phyloP scores from a whole-genome alignment of 2,329 filamentous ascomycete species.

The Ascochyta viciae-villosae region DNA sequence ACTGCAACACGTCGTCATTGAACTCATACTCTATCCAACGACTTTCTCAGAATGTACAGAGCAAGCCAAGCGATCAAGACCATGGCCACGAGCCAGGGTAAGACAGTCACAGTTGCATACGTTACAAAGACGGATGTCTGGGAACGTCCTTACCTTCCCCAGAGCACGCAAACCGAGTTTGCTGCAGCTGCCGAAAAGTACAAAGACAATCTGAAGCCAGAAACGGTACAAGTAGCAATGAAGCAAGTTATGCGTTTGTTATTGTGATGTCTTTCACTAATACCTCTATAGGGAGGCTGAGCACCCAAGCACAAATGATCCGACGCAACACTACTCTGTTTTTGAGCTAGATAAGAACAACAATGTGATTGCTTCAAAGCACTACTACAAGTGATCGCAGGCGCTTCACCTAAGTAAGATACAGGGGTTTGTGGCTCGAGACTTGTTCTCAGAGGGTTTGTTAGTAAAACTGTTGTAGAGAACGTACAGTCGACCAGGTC shows the following conservation, averaged over 20 bases:
- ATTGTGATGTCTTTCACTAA: not conserved
- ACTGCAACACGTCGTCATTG: not conserved
- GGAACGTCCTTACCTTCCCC: not conserved
- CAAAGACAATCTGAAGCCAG: conserved; percentile 6
- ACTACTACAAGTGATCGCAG: conserved; percentile 6
- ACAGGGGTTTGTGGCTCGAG: not conserved
- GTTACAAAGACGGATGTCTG: conserved; percentile 5
- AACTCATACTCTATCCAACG: not conserved
- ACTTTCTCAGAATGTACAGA: conserved; percentile 1
- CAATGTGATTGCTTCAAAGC: conserved; percentile 6
- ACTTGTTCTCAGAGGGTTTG: not conserved
- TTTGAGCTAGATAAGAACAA: conserved; percentile 3
- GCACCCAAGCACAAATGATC: conserved; percentile 2
- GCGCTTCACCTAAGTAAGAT: not conserved
- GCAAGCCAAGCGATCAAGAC: conserved; percentile 3
- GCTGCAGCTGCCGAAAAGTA: conserved; percentile 5
- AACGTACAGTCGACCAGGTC: not conserved
- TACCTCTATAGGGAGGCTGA: conserved; percentile 1
- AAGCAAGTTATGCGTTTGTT: not conserved
- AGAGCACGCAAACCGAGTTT: not conserved
- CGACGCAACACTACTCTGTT: conserved; percentile 1
- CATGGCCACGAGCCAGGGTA: not conserved
- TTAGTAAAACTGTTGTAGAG: not conserved
- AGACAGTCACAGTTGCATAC: conserved; percentile 1
- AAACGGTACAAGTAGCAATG: conserved; percentile 4